Conservation (phyloP, 257 asterid species). For the Przewalskia tangutica region DNA sequence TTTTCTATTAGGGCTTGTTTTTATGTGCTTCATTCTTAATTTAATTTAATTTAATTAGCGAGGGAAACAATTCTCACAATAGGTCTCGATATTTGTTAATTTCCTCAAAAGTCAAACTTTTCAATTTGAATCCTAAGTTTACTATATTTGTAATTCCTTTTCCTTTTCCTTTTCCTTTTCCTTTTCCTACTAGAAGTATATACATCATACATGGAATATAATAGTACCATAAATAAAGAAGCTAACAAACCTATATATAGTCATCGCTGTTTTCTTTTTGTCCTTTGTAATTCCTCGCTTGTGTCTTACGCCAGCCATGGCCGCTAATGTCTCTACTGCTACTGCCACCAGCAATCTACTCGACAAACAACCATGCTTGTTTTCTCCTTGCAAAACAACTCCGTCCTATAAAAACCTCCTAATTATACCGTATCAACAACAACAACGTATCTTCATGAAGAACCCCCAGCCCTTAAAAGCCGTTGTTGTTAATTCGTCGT, state of each 20-base stretch:
- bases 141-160: neutral
- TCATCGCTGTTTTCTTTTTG: neutral
- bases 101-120: neutral
- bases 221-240: neutral
- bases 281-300: neutral
- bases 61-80: neutral
- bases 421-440: conserved; percentile 15
- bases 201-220: too few species aligned
- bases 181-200: neutral
- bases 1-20: too few species aligned
- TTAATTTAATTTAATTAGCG: too few species aligned
- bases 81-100: neutral
- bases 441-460: conserved; percentile 20
- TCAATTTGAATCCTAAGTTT: neutral
- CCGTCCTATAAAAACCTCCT: conserved; percentile 18
- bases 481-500: conserved; percentile 15
- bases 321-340: conserved; percentile 22
- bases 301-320: conserved; percentile 4
- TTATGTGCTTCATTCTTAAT: too few species aligned
- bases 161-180: neutral
- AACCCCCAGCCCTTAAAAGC: conserved; percentile 6
- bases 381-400: neutral
- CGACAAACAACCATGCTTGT: neutral
- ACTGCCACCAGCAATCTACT: conserved; percentile 1
- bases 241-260: neutral